Evolutionary conservation across 1,284 basidiomycete genomes (phyloP), one percentile per base, ranked within the genome.

Genomic region (Omphalotus olearius): DNA sequence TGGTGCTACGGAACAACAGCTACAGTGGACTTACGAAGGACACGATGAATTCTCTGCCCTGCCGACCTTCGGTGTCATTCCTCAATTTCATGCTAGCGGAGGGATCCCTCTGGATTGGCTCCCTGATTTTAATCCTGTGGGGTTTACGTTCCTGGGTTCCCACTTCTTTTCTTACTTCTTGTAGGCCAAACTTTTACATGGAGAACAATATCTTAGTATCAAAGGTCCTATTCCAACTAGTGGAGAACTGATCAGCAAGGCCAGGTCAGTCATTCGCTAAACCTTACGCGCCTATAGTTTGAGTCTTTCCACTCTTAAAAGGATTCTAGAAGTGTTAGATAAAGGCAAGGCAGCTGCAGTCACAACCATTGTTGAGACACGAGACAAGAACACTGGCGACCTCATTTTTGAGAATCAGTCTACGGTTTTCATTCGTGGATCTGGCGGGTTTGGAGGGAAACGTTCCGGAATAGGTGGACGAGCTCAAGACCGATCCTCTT

Each of bases 401-500:
- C 72, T 91, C 52, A 79, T 99, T 52, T 97, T 93, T 64, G 93
- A 97, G 72, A 97, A 91, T 68, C 91, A 96, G 69, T 85, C 85
- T 37, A 99, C 96, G 2, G 77, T 95, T 2, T 93, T 98, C 70
- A 85, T 98, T 62, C 91, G 97, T 53, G 96, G 95, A 10, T 82
- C 91, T 36, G 97, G 96, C 42, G 95, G 94, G 4, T 98, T 99
- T 68, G 92, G 92, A 11, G 97, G 97, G 16, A 93, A 91, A 74
- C 90, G 92, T 61, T 74, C 70, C 39, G 93, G 93, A 47, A 83
- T 76, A 57, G 89, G 91, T 91, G 61, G 51, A 73, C 67, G 16
- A 23, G 28, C 4, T 45, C 44, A 16, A 40, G 46, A 18, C 43
- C 26, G 39, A 17, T 28, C 42, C 23, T 0, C 26, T 17, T 33